Percentiles rank a stretch among this genome's conserved stretches.
Conservation (phyloP, 2,329 filamentous ascomycete species). For the Calonectria multiphialidica region DNA sequence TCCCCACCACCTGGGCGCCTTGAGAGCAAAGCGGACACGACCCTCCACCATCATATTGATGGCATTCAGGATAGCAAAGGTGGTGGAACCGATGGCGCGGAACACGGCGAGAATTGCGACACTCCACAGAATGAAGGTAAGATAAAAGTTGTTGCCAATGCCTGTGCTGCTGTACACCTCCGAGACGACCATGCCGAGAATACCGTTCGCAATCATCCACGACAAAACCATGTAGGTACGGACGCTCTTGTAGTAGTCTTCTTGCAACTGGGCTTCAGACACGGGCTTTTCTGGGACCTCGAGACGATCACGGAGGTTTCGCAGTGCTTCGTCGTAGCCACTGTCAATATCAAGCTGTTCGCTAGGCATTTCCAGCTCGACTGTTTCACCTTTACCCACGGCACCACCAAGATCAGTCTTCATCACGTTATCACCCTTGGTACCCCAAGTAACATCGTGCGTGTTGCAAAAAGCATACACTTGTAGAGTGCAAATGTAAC, state of each 20-base stretch:
- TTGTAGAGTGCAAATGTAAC: constrained; percentile 96
- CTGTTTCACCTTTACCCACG: constrained; percentile 80
- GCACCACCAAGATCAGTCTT: constrained; percentile 93
- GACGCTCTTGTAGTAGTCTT: constrained; percentile 98
- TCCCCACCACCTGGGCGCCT: constrained; percentile 65
- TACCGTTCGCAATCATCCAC: constrained; percentile 93
- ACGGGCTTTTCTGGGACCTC: constrained; percentile 76
- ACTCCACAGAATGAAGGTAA: constrained; percentile 92
- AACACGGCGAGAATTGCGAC: constrained; percentile 91
- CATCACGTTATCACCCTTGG: constrained; percentile 96
- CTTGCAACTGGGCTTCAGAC: constrained; percentile 87
- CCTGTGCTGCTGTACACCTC: constrained; percentile 83
- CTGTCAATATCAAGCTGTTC: constrained; percentile 99
- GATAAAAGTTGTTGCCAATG: constrained; percentile 87
- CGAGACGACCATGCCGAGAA: constrained; percentile 92
- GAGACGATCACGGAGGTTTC: constrained; percentile 93
- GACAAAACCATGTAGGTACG: constrained; percentile 97
- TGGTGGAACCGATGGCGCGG: constrained; percentile 83
- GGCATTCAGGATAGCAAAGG: constrained; percentile 86
- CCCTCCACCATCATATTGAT: constrained; percentile 91
- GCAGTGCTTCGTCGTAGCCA: constrained; percentile 95
- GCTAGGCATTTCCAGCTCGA: constrained; percentile 96
- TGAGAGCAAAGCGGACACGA: constrained; percentile 72
- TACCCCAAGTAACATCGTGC: constrained; percentile 57
- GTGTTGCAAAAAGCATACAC: constrained; percentile 88